Percentiles rank a stretch among this genome's conserved stretches.
Conservation (phyloP, 495 filamentous ascomycete genomes). For the Aspergillus nidulans region DNA sequence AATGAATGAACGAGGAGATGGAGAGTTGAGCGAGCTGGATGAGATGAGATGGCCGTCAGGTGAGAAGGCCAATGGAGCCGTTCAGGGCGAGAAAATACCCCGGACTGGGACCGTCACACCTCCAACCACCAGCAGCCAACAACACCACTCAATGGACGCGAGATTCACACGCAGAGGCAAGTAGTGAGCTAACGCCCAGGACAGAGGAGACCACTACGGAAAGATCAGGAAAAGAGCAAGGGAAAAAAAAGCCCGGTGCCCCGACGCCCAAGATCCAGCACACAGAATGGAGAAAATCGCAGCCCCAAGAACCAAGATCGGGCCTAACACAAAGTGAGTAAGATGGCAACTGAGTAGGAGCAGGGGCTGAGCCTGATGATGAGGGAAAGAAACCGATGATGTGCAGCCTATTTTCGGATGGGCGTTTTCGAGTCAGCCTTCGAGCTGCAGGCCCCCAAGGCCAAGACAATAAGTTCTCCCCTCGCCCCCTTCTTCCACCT, state of each 20-base stretch:
- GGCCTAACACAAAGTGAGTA: conserved; percentile 8
- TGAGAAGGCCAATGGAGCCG: neutral
- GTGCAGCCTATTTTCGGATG: neutral
- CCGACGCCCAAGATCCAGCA: conserved; percentile 4
- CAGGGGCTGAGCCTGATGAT: neutral
- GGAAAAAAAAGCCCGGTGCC: conserved; percentile 2
- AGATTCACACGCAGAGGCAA: neutral
- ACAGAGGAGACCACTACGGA: conserved; percentile 2
- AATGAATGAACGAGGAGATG: conserved; percentile 2
- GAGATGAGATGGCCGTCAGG: neutral
- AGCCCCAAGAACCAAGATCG: conserved; percentile 7
- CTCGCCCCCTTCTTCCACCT: neutral
- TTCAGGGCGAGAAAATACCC: conserved; percentile 1
- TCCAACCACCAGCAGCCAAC: neutral
- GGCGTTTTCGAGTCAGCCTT: neutral
- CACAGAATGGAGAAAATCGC: conserved; percentile 7
- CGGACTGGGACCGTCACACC: neutral
- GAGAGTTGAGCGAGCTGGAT: neutral
- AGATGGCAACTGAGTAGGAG: neutral
- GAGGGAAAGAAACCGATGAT: neutral
- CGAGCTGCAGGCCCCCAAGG: neutral
- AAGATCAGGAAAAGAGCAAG: neutral
- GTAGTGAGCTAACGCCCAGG: neutral
- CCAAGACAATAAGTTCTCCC: neutral
- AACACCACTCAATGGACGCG: neutral